Percentiles rank a stretch among this genome's conserved stretches.
Evolutionary conservation across 2,329 filamentous ascomycete genomes (phyloP).

Genomic region (Aspergillus texensis): DNA sequence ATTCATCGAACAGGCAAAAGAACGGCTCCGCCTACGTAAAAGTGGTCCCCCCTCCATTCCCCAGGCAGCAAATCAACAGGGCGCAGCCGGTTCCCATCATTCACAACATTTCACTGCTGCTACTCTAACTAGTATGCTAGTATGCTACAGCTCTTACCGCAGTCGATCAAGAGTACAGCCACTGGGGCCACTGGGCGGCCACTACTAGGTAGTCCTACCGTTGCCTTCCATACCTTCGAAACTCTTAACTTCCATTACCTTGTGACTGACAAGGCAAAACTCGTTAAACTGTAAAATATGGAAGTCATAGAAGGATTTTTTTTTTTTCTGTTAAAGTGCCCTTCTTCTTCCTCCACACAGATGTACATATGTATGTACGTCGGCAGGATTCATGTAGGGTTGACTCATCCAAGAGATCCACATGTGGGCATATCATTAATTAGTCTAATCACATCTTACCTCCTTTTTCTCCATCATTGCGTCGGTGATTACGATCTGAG

Average conservation of each 20-base stretch:
- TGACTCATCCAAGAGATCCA: not conserved
- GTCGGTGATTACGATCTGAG: not conserved
- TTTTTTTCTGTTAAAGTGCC: no score
- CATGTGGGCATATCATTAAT: not conserved
- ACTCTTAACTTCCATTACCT: not conserved
- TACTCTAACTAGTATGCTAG: not conserved
- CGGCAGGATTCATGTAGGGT: not conserved
- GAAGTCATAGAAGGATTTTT: no score
- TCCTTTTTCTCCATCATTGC: not conserved
- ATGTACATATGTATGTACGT: not conserved
- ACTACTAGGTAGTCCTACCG: not conserved
- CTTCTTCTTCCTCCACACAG: not conserved
- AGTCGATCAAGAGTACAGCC: slow-evolving; percentile 13
- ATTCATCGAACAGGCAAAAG: not conserved
- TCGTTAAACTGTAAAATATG: no score
- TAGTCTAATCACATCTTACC: not conserved
- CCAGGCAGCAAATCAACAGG: slow-evolving; percentile 14
- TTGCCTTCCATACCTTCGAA: not conserved
- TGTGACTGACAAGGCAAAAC: not conserved
- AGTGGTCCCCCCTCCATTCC: not conserved
- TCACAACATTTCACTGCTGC: no score
- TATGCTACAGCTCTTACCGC: not conserved
- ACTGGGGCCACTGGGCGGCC: slow-evolving; percentile 6
- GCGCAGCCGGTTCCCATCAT: no score
- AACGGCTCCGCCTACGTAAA: slow-evolving; percentile 1